phyloP scores from a whole-genome alignment of 2,329 filamentous ascomycete species.

The Aspergillus chevalieri region DNA sequence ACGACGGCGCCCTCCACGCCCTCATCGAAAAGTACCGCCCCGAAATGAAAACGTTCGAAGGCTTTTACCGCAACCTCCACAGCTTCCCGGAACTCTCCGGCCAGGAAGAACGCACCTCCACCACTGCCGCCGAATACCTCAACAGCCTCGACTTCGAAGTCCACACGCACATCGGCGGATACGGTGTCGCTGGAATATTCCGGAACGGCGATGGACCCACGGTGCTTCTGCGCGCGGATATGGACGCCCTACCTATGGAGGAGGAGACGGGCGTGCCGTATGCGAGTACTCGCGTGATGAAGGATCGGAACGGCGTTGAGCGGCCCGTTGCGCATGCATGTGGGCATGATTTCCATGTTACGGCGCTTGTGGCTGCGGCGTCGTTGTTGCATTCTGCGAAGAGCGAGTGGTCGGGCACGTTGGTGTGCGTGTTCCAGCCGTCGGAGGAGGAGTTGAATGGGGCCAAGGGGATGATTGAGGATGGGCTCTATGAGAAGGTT shows the following conservation, averaged over 20 bases:
- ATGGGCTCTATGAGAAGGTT: slow-evolving; percentile 50
- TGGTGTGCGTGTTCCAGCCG: slow-evolving; percentile 59
- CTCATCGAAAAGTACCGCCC: slow-evolving; percentile 36
- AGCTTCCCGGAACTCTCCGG: slow-evolving; percentile 51
- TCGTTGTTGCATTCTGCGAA: slow-evolving; percentile 41
- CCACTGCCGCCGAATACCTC: slow-evolving; percentile 40
- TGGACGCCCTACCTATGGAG: slow-evolving; percentile 55
- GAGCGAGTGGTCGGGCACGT: slow-evolving; percentile 51
- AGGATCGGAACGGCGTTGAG: slow-evolving; percentile 42
- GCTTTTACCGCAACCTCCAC: slow-evolving; percentile 53
- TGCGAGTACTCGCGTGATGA: slow-evolving; percentile 44
- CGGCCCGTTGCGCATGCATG: slow-evolving; percentile 63
- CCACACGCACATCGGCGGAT: slow-evolving; percentile 50
- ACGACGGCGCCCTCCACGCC: slow-evolving; percentile 1
- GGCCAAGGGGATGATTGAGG: slow-evolving; percentile 54
- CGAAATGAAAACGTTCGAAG: slow-evolving; percentile 42
- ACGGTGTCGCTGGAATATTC: slow-evolving; percentile 53
- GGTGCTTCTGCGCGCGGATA: slow-evolving; percentile 56
- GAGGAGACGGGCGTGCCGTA: slow-evolving; percentile 53
- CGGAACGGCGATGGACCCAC: slow-evolving; percentile 51
- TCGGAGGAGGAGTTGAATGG: slow-evolving; percentile 56
- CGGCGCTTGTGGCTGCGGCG: slow-evolving; percentile 51
- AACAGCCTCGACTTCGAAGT: slow-evolving; percentile 38
- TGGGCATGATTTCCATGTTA: slow-evolving; percentile 62
- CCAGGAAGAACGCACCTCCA: slow-evolving; percentile 49